Base-by-base conservation (phyloP, 2,329 filamentous ascomycete genomes). In the Cordyceps cicadae region DNA sequence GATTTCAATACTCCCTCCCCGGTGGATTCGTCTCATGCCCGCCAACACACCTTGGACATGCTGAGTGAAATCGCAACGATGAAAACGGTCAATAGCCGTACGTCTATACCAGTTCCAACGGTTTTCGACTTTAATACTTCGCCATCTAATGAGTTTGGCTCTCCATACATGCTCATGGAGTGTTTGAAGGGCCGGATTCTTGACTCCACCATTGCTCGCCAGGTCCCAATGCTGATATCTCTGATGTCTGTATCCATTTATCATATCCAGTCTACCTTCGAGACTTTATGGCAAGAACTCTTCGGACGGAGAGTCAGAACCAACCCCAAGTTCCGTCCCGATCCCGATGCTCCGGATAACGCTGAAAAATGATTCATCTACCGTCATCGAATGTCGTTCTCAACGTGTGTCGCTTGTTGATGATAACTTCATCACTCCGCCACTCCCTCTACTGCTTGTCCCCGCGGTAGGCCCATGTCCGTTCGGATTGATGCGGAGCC, bases 1-100 rank as follows among this genome's bases (percentile, higher is more conserved):
- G 46, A 8, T 9, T 49, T 49, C 26, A 24, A 14, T 21, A 49
- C n/a, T n/a, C n/a, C n/a, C 21, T 4, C n/a, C 11, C 21, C 11
- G 9, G 21, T 26, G 2, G 19, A 11, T 19, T 21, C 19, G 12
- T n/a, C 19, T 9, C 19, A 26, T 8, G 1, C 12, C 5, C 11
- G 21, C 19, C 19, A n/a, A 48, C 21, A 49, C 12, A 49, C 21
- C 6, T 29, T 29, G 46, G 29, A 24, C 15, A 62, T 62, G 61
- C 58, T 62, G 52, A 62, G 61, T 43, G 61, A 62, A 43, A 61
- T 62, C 19, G 61, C 61, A 24, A 62, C 61, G 6, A 39, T 60
- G 21, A 60, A 54, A 55, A 62, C 56, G 39, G 41, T 61, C 21
- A 51, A 53, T 2, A 55, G 45, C n/a, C 61, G 58, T 21, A 57